Base-by-base conservation (phyloP, 495 filamentous ascomycete genomes). In the Xylaria palmicola region DNA sequence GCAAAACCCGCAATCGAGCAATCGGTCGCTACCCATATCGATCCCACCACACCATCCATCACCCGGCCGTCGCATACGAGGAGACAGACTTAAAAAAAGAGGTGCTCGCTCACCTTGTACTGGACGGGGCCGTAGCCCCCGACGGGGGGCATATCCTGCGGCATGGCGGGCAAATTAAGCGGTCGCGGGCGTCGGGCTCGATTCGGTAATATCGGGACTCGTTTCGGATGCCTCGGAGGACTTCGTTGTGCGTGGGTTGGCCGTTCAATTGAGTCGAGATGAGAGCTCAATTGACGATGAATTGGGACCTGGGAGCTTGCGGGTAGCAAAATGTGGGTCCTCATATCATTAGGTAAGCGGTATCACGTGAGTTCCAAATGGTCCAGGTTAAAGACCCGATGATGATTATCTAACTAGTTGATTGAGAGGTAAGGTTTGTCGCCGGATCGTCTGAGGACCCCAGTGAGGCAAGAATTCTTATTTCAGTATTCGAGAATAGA, bases 71-170 rank as follows among this genome's bases (percentile, higher is more conserved):
- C 51, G 8, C 20, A 36, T 39, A n/a, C 19, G 7, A 40, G 48
- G 7, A 36, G 20, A 12, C 3, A 36, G 24, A 52, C 34, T 36
- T 3, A 10, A 17, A 58, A 32, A 10, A 1, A 39, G 30, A 40
- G 13, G 22, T 10, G 7, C 20, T 20, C 61, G 76, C 81, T 65
- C 75, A 92, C 90, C 86, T 96, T 96, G 82, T 96, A 98, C 77
- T 98, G 94, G 53, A 98, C 87, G 66, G 92, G 89, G 68, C 84
- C 89, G 75, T 98, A 98, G 83, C 94, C 94, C 79, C 94, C 94
- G 69, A 74, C 69, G 63, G 94, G 94, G 77, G 94, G 94, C 81
- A 98, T 89, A 85, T 98, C 94, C 85, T 89, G 86, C 71, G 85
- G 83, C 86, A 89, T 88, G 52, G 26, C 71, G 82, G 76, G 69